These are phyloP conservation scores for Globisporangium uncinulatum DNA, from an alignment of 352 stramenopile species.

Conservation along the genomic window DNA sequence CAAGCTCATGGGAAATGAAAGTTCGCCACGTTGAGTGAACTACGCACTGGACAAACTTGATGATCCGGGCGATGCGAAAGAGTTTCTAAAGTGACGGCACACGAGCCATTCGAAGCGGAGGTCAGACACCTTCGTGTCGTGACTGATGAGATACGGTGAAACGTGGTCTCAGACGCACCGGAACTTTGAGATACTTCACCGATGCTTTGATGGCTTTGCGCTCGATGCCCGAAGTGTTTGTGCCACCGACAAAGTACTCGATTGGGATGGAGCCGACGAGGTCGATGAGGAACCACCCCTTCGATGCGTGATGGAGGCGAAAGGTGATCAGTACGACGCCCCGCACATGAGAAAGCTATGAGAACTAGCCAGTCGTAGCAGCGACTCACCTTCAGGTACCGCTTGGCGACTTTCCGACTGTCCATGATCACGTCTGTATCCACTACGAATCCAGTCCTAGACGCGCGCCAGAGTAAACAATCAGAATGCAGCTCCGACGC, in stretches of 20 bases:
- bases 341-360: neutral
- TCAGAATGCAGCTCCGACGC: too few relatives aligned
- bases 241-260: constrained; percentile 29
- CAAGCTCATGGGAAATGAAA: too few relatives aligned
- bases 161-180: constrained; percentile 18
- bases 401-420: constrained; percentile 33
- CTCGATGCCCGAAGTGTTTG: constrained; percentile 28
- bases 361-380: neutral
- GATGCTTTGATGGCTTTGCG: constrained; percentile 58
- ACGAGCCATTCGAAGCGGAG: neutral
- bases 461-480: neutral
- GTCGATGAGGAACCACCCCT: constrained; percentile 54
- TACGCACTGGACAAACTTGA: constrained; percentile 60
- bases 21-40: neutral
- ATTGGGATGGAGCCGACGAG: constrained; percentile 50
- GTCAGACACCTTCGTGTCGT: neutral
- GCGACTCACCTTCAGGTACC: constrained; percentile 35
- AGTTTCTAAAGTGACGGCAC: constrained; percentile 34
- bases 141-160: neutral
- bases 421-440: constrained; percentile 57
- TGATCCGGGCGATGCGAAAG: constrained; percentile 47
- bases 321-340: too few relatives aligned
- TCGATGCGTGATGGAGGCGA: too few relatives aligned
- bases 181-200: constrained; percentile 59
- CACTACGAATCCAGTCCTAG: constrained; percentile 48